phyloP scores from a whole-genome alignment of 164 flowering plant genomes.

The Magnolia changhungtana region DNA sequence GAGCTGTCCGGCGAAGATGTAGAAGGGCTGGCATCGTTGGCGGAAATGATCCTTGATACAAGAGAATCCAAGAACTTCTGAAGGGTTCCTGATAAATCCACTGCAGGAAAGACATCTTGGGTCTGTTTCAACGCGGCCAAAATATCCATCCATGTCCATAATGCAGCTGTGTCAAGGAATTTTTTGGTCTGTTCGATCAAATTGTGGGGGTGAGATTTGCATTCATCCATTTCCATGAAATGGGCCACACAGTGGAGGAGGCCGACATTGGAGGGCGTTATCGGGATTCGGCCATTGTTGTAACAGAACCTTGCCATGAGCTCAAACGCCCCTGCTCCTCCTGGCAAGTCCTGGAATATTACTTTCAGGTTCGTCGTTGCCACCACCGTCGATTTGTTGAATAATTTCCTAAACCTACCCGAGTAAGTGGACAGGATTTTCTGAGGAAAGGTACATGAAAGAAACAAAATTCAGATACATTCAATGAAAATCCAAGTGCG shows the following conservation, averaged over 20 bases:
- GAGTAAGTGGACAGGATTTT: constrained; percentile 39
- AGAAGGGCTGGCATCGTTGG: constrained; percentile 30
- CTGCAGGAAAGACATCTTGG: constrained; percentile 28
- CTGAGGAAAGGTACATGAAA: constrained; percentile 18
- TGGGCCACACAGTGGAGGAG: constrained; percentile 36
- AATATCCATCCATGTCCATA: constrained; percentile 65
- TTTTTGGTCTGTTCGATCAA: constrained; percentile 40
- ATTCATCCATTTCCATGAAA: constrained; percentile 52
- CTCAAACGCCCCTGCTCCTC: constrained; percentile 67
- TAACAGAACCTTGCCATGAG: constrained; percentile 59
- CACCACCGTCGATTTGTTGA: constrained; percentile 18
- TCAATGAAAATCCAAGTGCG: background rate
- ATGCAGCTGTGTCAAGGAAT: constrained; percentile 35
- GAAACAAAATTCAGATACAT: background rate
- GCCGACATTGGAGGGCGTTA: constrained; percentile 40
- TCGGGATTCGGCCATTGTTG: constrained; percentile 35
- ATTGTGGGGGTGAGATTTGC: constrained; percentile 14
- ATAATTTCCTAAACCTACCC: constrained; percentile 37
- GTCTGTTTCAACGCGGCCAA: constrained; percentile 42
- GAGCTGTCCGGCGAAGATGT: constrained; percentile 44
- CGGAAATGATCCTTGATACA: constrained; percentile 27
- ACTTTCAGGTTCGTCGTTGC: constrained; percentile 31
- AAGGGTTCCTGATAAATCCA: constrained; percentile 26
- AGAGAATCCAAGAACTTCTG: constrained; percentile 38
- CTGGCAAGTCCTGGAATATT: constrained; percentile 54